A percentile compares a stretch with the other conserved stretches of the same genome.
Conservation (phyloP, 352 stramenopile species). For the Pythium chondricola region DNA sequence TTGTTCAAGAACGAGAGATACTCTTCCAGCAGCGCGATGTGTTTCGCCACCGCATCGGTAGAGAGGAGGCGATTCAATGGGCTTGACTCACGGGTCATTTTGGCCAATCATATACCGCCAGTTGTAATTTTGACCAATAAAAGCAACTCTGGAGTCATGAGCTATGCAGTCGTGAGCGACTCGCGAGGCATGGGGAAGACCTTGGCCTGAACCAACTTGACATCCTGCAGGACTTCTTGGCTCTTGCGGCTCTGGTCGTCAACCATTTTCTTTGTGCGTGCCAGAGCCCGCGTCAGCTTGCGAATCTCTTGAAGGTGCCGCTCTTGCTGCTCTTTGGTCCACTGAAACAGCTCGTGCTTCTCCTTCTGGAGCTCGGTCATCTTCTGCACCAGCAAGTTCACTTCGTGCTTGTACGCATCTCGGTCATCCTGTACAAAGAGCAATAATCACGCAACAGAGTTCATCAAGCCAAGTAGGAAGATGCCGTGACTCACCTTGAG, state of each 20-base stretch:
- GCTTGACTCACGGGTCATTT: no score
- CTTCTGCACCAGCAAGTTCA: constrained; percentile 62
- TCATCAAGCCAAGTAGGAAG: neutral
- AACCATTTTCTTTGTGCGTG: constrained; percentile 44
- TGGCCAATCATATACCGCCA: no score
- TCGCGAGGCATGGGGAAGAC: constrained; percentile 24
- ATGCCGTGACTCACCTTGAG: constrained; percentile 52
- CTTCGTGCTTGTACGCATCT: constrained; percentile 67
- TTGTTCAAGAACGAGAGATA: no score
- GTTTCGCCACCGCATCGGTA: no score
- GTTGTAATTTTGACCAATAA: no score
- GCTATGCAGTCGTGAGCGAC: no score
- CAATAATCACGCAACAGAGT: neutral
- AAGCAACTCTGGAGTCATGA: no score
- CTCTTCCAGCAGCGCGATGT: no score
- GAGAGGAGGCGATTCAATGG: no score
- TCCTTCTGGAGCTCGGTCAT: constrained; percentile 61
- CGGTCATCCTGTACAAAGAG: constrained; percentile 48
- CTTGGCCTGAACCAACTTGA: constrained; percentile 28
- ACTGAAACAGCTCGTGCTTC: constrained; percentile 67
- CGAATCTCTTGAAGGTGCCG: constrained; percentile 71
- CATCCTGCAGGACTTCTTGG: constrained; percentile 29
- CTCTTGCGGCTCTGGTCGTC: constrained; percentile 44
- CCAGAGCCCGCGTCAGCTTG: constrained; percentile 69
- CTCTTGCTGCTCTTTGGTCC: constrained; percentile 68